Evolutionary conservation across 495 filamentous ascomycete species (phyloP), one percentile per base, ranked within the genome.

Genomic region (Penicillium lividum): DNA sequence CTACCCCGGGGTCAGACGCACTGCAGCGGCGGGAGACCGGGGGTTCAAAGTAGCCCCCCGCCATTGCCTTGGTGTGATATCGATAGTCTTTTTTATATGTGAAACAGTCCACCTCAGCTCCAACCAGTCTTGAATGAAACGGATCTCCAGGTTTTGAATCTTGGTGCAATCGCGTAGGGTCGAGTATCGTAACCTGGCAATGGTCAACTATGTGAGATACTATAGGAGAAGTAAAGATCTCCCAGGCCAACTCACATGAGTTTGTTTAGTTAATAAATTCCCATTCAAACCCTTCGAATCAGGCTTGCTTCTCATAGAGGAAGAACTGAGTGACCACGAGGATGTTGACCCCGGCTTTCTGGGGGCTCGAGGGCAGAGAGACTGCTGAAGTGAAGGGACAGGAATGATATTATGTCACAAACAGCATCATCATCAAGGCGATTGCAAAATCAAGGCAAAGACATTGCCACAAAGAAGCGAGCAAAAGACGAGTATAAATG

Each of bases 31-130:
- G 56, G 42, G 69, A 74, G 54, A 67, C 65, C 34, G 71, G 71
- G 45, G 75, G 63, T 60, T 77, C 67, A 62, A 76, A 73, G 67
- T 75, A 76, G 42, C 73, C 70, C 53, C 74, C 70, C 55, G 65
- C 76, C 76, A 78, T 78, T 64, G 34, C 7, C 38, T 40, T 40
- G 15, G 15, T 15, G 59, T 50, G 55, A 38, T 28, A 30, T 40
- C 7, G 7, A 44, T 27, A 7, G 9, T 43, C 51, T 43, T 52
- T 52, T n/a, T 31, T 30, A 3, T 13, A 31, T n/a, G 16, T 29
- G 28, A 8, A 49, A 31, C 27, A 29, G 5, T 29, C 15, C 46
- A 31, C 38, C 15, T 40, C 38, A 40, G 38, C 38, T 40, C 38
- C 13, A 40, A 40, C 28, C 11, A 49, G 28, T 31, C 28, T 16